Evolutionary conservation across 148 eudicot species (phyloP), one percentile per base, ranked within the genome.

Genomic region (Dysphania ambrosioides): DNA sequence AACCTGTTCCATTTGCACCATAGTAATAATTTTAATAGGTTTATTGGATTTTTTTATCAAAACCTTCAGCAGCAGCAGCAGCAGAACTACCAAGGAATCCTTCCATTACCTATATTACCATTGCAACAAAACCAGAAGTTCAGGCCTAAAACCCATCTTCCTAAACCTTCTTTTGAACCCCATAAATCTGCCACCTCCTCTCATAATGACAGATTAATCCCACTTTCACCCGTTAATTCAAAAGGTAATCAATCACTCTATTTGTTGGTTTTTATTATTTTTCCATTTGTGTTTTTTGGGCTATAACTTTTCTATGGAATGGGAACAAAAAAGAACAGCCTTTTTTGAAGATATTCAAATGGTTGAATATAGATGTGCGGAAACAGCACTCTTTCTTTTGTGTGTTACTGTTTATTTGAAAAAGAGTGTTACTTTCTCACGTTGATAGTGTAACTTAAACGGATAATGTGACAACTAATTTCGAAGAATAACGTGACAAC

Each of bases 61-160:
- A 86, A 88, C 68, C 80, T 51, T 53, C 83, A 82, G 36, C 88
- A 85, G 4, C 77, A 72, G 30, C 74, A 67, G 24, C 83, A 77
- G 66, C 86, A 84, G 41, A 71, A 16, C 68, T 78, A 71, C 72
- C 85, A 91, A 51, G 88, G 90, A 66, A 80, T 93, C 67, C 95
- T 91, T 67, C 98, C 98, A 75, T 81, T 89, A 55, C 98, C 94
- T 63, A 77, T 78, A 71, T 69, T 87, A 44, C 89, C 90, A 69
- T 82, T 84, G 26, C 87, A 80, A 38, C 84, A 85, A 80, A 81
- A 81, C 78, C 91, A 86, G 11, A 82, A 53, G 73, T 80, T 88
- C 23, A 53, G 72, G 75, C 56, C 84, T 42, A 86, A 80, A 71
- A 63, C 87, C 82, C 89, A 88, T 60, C 75, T 84, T 47, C 84